Evolutionary conservation across 2,329 filamentous ascomycete genomes (phyloP).

Genomic region (Fusarium euwallaceae): DNA sequence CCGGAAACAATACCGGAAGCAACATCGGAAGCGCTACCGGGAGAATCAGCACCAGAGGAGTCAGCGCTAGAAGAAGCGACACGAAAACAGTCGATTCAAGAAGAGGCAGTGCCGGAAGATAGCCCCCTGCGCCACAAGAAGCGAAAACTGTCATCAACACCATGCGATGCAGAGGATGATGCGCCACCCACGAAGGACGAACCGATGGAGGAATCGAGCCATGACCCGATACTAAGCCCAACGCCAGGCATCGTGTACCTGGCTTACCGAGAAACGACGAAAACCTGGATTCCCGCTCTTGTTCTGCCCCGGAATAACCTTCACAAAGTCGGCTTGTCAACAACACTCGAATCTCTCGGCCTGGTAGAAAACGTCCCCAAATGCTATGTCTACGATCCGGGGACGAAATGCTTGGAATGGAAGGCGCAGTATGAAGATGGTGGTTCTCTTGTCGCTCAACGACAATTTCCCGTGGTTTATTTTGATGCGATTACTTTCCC

Average conservation of each 20-base stretch:
- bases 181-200: background rate
- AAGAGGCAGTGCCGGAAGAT: background rate
- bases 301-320: constrained; percentile 4
- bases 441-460: background rate
- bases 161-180: background rate
- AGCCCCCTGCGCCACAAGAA: background rate
- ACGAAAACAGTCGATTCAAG: background rate
- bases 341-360: constrained; percentile 6
- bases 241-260: constrained; percentile 7
- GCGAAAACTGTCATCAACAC: background rate
- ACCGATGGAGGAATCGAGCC: background rate
- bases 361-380: constrained; percentile 9
- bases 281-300: constrained; percentile 14
- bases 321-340: background rate
- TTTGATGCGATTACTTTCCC: background rate
- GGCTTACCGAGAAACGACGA: constrained; percentile 10
- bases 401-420: background rate
- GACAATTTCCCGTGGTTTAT: constrained; percentile 6
- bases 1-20: background rate
- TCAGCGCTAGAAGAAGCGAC: background rate
- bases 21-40: background rate
- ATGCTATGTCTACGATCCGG: constrained; percentile 8
- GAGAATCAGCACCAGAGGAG: background rate
- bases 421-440: background rate
- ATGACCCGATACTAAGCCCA: background rate